Evolutionary conservation across 164 flowering plant species (phyloP), one percentile per base, ranked within the genome.

Genomic region (Hamamelis virginiana): DNA sequence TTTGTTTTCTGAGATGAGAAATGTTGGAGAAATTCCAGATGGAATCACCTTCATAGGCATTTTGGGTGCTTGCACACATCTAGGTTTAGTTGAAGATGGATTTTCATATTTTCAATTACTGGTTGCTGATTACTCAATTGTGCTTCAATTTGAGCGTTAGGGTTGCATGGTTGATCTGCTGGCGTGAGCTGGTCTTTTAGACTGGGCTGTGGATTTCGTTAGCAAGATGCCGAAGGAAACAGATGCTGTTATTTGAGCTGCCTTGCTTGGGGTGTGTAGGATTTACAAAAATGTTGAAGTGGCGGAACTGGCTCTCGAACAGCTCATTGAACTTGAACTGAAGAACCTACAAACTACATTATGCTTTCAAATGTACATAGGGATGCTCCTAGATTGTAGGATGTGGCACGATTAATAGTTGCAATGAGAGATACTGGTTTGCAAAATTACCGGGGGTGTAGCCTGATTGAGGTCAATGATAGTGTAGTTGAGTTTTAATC

Each of bases 41-140:
- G 83, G 83, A 22, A 72, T 88, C 64, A 88, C 95, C 67, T 88
- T 87, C 51, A 64, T 89, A 4, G 85, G 88, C 14, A 66, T 88
- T 46, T 69, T 89, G 41, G 81, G 78, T 55, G 89, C 92, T 65
- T 89, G 91, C 72, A 72, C 92, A 48, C 95, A 89, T 67, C 72
- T 80, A 77, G 95, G 92, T 11, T 71, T 86, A 9, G 81, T 86
- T 21, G 74, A 79, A 44, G 75, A 76, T 48, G 95, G 89, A 27
- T 69, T 78, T 26, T 33, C 67, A 23, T 79, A 83, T 69, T 85
- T 88, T 70, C 70, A 73, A 1, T 80, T 78, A 4, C 88, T 89
- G 95, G 43, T 50, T 26, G 67, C 73, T 61, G 81, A 72, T 14
- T 75, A 84, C 70, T 67, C 65, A 8, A 78, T 87, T n/a, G 55